Evolutionary conservation across 2,329 filamentous ascomycete genomes (phyloP).

Genomic region (Allantophomopsis cytisporea): DNA sequence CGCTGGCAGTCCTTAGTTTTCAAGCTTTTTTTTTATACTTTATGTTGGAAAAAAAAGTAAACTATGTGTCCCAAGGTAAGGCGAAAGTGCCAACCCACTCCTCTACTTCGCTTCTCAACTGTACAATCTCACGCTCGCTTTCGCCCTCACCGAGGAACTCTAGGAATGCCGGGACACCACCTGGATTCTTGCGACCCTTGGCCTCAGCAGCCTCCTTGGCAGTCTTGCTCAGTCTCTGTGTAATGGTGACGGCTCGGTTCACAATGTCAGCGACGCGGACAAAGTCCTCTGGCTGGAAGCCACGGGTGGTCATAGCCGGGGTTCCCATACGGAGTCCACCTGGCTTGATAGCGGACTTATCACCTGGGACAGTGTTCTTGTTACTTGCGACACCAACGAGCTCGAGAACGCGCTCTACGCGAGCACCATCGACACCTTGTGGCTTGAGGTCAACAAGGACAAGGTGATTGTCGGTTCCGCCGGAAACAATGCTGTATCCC

Average conservation of each 20-base stretch:
- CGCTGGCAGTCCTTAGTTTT: too few species aligned
- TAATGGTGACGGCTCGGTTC: constrained; percentile 69
- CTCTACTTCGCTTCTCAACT: constrained; percentile 61
- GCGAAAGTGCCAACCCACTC: constrained; percentile 67
- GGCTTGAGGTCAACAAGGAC: constrained; percentile 86
- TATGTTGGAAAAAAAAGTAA: too few species aligned
- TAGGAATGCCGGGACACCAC: constrained; percentile 52
- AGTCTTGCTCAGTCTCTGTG: constrained; percentile 60
- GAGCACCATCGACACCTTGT: constrained; percentile 74
- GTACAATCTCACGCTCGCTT: constrained; percentile 55
- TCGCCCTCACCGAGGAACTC: constrained; percentile 56
- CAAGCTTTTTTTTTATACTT: too few species aligned
- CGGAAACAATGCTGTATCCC: constrained; percentile 81
- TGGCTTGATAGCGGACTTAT: constrained; percentile 84
- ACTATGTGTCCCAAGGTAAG: constrained; percentile 44
- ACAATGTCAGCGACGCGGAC: constrained; percentile 74
- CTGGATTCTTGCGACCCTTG: constrained; percentile 50
- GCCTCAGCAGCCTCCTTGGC: constrained; percentile 56
- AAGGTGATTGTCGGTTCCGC: constrained; percentile 95
- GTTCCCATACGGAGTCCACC: constrained; percentile 90
- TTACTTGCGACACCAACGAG: constrained; percentile 94
- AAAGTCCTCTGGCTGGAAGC: constrained; percentile 85
- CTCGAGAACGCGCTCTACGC: constrained; percentile 82
- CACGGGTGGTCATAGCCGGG: constrained; percentile 93
- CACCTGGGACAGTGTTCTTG: constrained; percentile 97